Base-by-base conservation (phyloP, 441 rosid genomes). In the California macrophylla region DNA sequence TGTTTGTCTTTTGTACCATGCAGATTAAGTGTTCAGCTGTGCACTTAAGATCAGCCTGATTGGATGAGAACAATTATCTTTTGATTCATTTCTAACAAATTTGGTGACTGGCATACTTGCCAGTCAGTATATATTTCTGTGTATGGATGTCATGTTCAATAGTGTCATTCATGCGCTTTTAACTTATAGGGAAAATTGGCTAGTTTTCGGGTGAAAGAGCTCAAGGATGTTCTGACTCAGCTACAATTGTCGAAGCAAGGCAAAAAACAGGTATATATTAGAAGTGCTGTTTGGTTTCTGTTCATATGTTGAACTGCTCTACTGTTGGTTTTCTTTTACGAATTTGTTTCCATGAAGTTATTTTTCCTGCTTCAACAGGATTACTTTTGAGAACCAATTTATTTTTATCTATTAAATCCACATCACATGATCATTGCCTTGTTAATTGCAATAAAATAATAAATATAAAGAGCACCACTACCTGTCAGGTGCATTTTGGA, bases 211-310 rank as follows among this genome's bases (percentile, higher is more conserved):
- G 56, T 79, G 62, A 79, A 66, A 58, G 82, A 79, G 71, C 79
- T 79, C 56, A 79, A 76, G 80, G 79, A 76, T 64, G 77, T 79
- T 29, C 76, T 79, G 16, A 61, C 67, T 28, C 70, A 66, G 67
- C 71, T 79, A 12, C 71, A 79, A 40, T 77, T 79, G 40, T 64
- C 76, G 50, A 79, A 76, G 72, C 80, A 76, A 50, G 82, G 82
- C 70, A 74, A 36, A 67, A 79, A 79, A 54, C 80, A 79, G 82
- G 82, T 76, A 58, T 56, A 40, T 61, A 13, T 52, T 45, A 34
- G 36, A 40, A 47, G 60, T 21, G 25, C 4, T 20, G 62, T 54
- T 21, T 54, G 24, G 61, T 54, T 54, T 25, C 61, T 2, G 25
- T 52, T 52, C 61, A 20, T 20, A 52, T 52, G 61, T 20, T 52